These are phyloP conservation scores for Triticum monococcum DNA, from an alignment of 176 grass and related monocot genomes.

Conservation along the genomic window DNA sequence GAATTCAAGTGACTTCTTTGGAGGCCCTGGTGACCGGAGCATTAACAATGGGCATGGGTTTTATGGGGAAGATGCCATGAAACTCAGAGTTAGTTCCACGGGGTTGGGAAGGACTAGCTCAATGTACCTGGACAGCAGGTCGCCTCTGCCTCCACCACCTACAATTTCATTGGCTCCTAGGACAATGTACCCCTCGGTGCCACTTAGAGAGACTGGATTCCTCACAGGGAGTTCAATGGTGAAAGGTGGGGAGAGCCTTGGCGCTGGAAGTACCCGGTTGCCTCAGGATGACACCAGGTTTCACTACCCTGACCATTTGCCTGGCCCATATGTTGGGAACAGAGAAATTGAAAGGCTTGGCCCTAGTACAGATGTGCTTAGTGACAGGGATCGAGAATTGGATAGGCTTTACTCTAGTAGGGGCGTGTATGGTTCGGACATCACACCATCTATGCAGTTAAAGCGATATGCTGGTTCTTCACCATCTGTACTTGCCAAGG, in stretches of 20 bases:
- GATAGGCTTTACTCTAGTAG: slow-evolving; percentile 45
- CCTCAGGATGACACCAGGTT: slow-evolving; percentile 15
- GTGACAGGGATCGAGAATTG: slow-evolving; percentile 30
- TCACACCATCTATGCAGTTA: slow-evolving; percentile 17
- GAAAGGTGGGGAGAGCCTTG: slow-evolving; percentile 22
- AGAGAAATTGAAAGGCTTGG: slow-evolving; percentile 39
- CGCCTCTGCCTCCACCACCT: background rate
- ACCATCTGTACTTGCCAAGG: slow-evolving; percentile 45
- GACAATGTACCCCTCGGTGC: slow-evolving; percentile 22
- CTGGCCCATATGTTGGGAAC: slow-evolving; percentile 21
- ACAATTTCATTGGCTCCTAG: background rate
- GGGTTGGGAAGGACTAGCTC: slow-evolving; percentile 26
- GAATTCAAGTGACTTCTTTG: slow-evolving; percentile 29
- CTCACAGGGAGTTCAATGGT: slow-evolving; percentile 4
- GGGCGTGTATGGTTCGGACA: slow-evolving; percentile 27
- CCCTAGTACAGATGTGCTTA: slow-evolving; percentile 19
- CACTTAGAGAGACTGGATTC: slow-evolving; percentile 27
- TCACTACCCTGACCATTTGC: slow-evolving; percentile 16
- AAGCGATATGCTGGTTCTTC: slow-evolving; percentile 52
- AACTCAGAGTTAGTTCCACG: slow-evolving; percentile 16
- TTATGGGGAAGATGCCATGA: background rate
- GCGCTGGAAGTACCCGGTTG: background rate
- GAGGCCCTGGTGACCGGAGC: background rate
- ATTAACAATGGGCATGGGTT: slow-evolving; percentile 9
- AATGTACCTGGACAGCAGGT: slow-evolving; percentile 22